Percentiles rank a stretch among this genome's conserved stretches.
These are phyloP conservation scores for Protomyces lactucae-debilis DNA, from an alignment of 1,139 yeast genomes.

Conservation along the genomic window DNA sequence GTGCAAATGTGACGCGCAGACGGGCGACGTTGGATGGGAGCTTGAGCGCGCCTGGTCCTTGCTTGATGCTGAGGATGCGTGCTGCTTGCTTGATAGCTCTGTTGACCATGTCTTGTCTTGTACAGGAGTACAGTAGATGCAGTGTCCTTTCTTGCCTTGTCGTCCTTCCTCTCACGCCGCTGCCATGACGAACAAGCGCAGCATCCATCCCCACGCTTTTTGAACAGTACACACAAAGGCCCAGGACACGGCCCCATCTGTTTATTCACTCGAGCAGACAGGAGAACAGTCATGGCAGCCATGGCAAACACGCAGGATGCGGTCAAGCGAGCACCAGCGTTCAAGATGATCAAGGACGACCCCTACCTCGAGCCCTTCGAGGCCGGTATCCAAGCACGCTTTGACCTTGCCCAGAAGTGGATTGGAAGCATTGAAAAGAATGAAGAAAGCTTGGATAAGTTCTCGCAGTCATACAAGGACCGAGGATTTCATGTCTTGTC, in stretches of 20 bases:
- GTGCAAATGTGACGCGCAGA: constrained; percentile 9
- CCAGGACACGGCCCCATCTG: too few species aligned
- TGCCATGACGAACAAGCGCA: background rate
- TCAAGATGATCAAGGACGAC: constrained; percentile 45
- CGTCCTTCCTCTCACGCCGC: background rate
- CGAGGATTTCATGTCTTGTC: constrained; percentile 71
- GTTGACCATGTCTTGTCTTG: constrained; percentile 2
- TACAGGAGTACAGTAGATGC: background rate
- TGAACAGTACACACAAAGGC: background rate
- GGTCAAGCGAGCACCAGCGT: constrained; percentile 42
- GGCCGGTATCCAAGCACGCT: constrained; percentile 54
- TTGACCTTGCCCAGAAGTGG: constrained; percentile 57
- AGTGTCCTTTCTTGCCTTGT: background rate
- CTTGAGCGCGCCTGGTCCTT: constrained; percentile 3
- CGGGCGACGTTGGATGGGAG: constrained; percentile 7
- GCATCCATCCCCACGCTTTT: background rate
- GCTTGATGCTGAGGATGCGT: background rate
- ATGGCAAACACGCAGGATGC: background rate
- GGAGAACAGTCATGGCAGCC: too few species aligned
- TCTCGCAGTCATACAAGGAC: constrained; percentile 56
- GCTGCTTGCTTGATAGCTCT: constrained; percentile 14
- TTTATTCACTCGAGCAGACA: too few species aligned
- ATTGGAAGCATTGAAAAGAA: constrained; percentile 44
- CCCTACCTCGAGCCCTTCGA: constrained; percentile 84
- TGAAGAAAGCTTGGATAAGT: constrained; percentile 50